Percentiles rank a stretch among this genome's conserved stretches.
Conservation (phyloP, 768 basidiomycete species). For the Hydnum rufescens region DNA sequence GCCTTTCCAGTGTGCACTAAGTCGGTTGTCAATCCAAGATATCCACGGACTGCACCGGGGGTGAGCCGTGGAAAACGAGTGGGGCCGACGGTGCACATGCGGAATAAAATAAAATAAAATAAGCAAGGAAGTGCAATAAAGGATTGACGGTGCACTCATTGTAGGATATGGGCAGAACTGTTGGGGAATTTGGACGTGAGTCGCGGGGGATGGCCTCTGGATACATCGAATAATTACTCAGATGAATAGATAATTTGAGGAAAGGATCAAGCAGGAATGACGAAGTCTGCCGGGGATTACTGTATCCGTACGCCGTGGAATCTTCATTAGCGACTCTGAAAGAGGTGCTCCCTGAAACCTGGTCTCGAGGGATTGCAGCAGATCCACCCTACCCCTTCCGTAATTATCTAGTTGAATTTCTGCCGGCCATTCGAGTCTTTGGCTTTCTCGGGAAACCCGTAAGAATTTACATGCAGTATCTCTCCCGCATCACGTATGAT, state of each 20-base stretch:
- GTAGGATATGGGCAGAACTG: slow-evolving; percentile 88
- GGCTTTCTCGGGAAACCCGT: slow-evolving; percentile 97
- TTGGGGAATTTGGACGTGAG: slow-evolving; percentile 94
- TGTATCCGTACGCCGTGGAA: slow-evolving; percentile 69
- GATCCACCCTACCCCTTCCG: slow-evolving; percentile 60
- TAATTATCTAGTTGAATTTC: slow-evolving; percentile 91
- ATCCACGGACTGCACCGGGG: slow-evolving; percentile 91
- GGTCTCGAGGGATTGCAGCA: slow-evolving; percentile 68
- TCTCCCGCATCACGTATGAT: not conserved
- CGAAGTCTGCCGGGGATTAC: slow-evolving; percentile 94
- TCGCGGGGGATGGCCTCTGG: slow-evolving; percentile 65
- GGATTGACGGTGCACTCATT: slow-evolving; percentile 31
- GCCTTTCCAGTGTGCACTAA: slow-evolving; percentile 92
- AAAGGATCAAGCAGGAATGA: not conserved
- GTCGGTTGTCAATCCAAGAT: slow-evolving; percentile 85
- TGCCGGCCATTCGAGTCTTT: slow-evolving; percentile 90
- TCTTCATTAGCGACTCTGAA: slow-evolving; percentile 31
- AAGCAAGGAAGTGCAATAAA: too few species aligned
- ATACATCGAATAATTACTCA: not conserved
- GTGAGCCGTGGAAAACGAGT: slow-evolving; percentile 94
- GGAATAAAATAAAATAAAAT: not conserved
- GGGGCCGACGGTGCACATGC: slow-evolving; percentile 45
- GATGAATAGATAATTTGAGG: not conserved
- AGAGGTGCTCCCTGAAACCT: slow-evolving; percentile 62
- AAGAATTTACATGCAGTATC: slow-evolving; percentile 14